Conservation (phyloP, 805 yeast genomes). For the Hanseniaspora occidentalis region DNA sequence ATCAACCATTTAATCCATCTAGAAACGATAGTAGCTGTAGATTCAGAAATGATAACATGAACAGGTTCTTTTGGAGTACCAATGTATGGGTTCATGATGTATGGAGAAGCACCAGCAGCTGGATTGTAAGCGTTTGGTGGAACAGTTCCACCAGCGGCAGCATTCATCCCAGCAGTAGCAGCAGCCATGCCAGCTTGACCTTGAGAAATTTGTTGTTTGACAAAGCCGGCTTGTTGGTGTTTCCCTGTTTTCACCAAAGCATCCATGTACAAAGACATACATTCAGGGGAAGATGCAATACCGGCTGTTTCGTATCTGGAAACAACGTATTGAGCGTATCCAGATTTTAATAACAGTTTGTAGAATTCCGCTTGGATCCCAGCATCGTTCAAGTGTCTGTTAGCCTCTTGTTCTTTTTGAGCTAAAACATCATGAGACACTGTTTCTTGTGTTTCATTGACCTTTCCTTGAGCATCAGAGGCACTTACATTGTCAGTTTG, state of each 20-base stretch:
- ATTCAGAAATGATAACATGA: slow-evolving; percentile 86
- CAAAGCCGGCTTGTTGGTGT: slow-evolving; percentile 61
- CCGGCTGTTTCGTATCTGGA: slow-evolving; percentile 89
- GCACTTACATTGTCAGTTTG: not conserved
- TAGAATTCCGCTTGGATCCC: slow-evolving; percentile 75
- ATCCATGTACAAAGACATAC: slow-evolving; percentile 65
- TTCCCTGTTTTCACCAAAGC: slow-evolving; percentile 75
- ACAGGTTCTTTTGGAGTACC: slow-evolving; percentile 76
- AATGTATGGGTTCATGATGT: slow-evolving; percentile 23
- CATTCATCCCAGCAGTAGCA: slow-evolving; percentile 5
- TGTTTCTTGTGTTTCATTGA: slow-evolving; percentile 4
- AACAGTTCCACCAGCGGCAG: too few relatives aligned
- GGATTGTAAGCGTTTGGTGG: slow-evolving; percentile 4
- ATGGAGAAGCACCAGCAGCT: slow-evolving; percentile 15
- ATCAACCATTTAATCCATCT: slow-evolving; percentile 85
- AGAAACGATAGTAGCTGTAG: slow-evolving; percentile 62
- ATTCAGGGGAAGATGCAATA: slow-evolving; percentile 71
- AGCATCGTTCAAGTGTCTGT: slow-evolving; percentile 57
- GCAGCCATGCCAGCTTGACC: slow-evolving; percentile 3
- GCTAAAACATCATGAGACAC: slow-evolving; percentile 34
- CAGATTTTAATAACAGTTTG: slow-evolving; percentile 54
- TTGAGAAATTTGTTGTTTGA: slow-evolving; percentile 27
- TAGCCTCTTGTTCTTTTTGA: slow-evolving; percentile 74
- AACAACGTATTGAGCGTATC: slow-evolving; percentile 94
- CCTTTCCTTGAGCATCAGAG: not conserved